Conservation (phyloP, 208 protist species). For the Tritrichomonas foetus region DNA sequence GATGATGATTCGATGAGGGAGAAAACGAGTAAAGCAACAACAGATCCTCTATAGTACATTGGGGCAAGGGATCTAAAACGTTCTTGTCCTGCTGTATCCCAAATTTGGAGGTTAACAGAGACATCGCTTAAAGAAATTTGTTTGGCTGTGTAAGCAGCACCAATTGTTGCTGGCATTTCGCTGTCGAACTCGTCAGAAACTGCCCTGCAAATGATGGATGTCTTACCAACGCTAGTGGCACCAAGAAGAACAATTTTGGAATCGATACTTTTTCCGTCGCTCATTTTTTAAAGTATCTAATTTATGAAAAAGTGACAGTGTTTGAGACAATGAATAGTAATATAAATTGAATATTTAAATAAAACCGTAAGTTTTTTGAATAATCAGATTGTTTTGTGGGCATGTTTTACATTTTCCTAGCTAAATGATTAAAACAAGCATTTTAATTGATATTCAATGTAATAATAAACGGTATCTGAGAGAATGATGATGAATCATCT, state of each 20-base stretch:
- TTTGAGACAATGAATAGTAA: too few relatives aligned
- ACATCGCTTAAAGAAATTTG: neutral
- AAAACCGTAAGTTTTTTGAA: too few relatives aligned
- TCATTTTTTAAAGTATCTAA: too few relatives aligned
- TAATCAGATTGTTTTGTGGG: too few relatives aligned
- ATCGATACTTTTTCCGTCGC: neutral
- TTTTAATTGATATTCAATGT: too few relatives aligned
- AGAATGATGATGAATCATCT: too few relatives aligned
- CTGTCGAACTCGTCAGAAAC: neutral
- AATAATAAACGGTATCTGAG: too few relatives aligned
- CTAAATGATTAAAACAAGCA: too few relatives aligned
- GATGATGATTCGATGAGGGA: neutral
- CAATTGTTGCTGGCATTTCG: conserved; percentile 5
- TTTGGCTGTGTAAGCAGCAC: conserved; percentile 4
- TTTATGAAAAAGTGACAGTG: too few relatives aligned
- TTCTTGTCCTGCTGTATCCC: conserved; percentile 38
- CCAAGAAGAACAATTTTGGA: conserved; percentile 24
- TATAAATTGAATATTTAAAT: too few relatives aligned
- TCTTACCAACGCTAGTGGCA: conserved; percentile 29
- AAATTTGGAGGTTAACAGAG: neutral
- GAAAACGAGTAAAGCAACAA: neutral
- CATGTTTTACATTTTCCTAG: too few relatives aligned
- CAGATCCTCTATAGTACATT: neutral
- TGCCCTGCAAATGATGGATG: neutral
- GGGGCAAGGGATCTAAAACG: neutral